phyloP scores from a whole-genome alignment of 2,329 filamentous ascomycete genomes.

The Scedosporium boydii region DNA sequence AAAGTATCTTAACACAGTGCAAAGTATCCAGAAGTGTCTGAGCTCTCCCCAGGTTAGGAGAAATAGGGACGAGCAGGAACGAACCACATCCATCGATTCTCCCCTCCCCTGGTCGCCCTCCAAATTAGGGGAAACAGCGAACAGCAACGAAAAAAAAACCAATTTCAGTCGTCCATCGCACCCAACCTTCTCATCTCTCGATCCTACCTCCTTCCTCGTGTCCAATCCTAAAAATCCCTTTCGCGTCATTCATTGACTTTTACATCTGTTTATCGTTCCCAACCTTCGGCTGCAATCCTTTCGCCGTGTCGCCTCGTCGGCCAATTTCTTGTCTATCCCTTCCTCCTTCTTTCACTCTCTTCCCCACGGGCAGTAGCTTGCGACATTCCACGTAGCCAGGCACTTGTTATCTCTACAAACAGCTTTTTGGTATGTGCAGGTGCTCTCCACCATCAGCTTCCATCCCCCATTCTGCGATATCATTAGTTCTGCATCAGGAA shows the following conservation, averaged over 20 bases:
- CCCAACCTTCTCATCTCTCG: conserved; percentile 3
- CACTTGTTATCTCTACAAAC: conserved; percentile 4
- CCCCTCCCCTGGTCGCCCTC: not conserved
- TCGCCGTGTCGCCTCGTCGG: not conserved
- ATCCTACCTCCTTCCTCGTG: not conserved
- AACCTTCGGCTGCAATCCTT: not conserved
- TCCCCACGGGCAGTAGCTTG: conserved; percentile 18
- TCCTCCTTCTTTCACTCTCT: not conserved
- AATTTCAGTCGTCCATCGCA: conserved; percentile 5
- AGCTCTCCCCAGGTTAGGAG: not conserved
- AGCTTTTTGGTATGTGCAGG: conserved; percentile 11
- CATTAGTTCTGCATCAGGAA: not conserved
- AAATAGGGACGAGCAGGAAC: not conserved
- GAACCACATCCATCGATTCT: conserved; percentile 1
- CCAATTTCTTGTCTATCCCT: not conserved
- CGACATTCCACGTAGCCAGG: conserved; percentile 21
- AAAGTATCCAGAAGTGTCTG: not conserved
- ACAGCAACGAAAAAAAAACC: conserved; percentile 6
- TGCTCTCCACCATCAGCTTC: not conserved
- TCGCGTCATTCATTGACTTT: conserved; percentile 6
- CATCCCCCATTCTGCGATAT: not conserved
- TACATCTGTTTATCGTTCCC: conserved; percentile 1
- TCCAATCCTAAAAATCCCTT: not conserved
- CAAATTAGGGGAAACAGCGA: conserved; percentile 6
- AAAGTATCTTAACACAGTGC: not conserved